Conservation (phyloP, 495 filamentous ascomycete genomes). For the Entonaema liquescens region DNA sequence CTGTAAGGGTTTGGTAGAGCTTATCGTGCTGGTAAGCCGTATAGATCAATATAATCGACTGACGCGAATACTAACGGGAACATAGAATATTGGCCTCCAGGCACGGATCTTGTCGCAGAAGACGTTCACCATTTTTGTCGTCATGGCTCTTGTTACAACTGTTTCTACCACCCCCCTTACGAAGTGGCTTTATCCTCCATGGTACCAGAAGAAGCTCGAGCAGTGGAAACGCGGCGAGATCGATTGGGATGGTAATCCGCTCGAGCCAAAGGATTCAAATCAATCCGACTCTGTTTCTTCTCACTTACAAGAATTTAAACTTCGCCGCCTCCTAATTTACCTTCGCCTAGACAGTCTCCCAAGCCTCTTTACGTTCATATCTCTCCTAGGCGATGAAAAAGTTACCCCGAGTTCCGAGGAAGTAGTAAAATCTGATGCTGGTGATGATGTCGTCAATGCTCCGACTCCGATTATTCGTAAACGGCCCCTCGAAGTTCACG, state of each 20-base stretch:
- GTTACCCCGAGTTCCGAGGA: conserved; percentile 30
- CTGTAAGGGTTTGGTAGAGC: conserved; percentile 94
- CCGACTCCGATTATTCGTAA: conserved; percentile 45
- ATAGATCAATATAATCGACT: neutral
- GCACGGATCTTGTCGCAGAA: conserved; percentile 84
- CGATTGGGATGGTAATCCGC: conserved; percentile 83
- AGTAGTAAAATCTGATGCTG: conserved; percentile 39
- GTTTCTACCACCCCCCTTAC: conserved; percentile 90
- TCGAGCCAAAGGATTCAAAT: conserved; percentile 52
- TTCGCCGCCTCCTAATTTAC: conserved; percentile 61
- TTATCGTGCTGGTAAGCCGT: conserved; percentile 85
- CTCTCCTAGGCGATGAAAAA: conserved; percentile 71
- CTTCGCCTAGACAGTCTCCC: conserved; percentile 92
- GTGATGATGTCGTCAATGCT: conserved; percentile 22
- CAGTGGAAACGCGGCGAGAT: conserved; percentile 93
- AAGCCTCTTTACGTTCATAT: conserved; percentile 83
- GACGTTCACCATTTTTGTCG: conserved; percentile 99
- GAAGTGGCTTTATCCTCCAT: conserved; percentile 78
- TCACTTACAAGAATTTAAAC: conserved; percentile 54
- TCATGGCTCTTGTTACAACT: conserved; percentile 94
- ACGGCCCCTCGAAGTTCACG: conserved; percentile 79
- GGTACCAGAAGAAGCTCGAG: conserved; percentile 90
- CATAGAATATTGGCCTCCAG: conserved; percentile 91
- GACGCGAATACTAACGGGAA: conserved; percentile 37
- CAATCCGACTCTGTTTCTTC: conserved; percentile 54